These are phyloP conservation scores for Pseudogymnoascus sp. DNA, from an alignment of 2,329 filamentous ascomycete species.

Conservation along the genomic window DNA sequence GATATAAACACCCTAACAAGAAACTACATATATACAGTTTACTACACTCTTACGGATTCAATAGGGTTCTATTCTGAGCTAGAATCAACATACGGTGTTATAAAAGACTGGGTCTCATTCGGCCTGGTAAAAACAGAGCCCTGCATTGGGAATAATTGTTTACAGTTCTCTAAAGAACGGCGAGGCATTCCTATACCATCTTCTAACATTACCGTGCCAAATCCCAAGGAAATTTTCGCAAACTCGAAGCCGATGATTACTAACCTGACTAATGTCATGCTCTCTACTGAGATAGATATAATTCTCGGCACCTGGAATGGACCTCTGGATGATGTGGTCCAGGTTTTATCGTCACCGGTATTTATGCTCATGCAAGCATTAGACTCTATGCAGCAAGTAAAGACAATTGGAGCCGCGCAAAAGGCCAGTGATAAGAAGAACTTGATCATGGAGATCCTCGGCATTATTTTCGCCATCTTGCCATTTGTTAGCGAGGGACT, in stretches of 20 bases:
- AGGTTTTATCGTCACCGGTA: constrained; percentile 18
- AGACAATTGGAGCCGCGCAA: constrained; percentile 21
- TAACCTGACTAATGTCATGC: constrained; percentile 3
- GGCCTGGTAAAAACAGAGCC: no score
- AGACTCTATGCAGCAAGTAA: constrained; percentile 23
- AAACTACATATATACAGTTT: not conserved
- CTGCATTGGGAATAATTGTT: no score
- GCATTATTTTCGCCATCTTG: constrained; percentile 40
- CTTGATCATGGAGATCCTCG: constrained; percentile 30
- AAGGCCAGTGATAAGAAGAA: constrained; percentile 18
- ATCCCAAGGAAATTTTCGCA: constrained; percentile 16
- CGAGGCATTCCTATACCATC: not conserved
- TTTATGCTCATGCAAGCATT: constrained; percentile 25
- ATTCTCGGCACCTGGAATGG: constrained; percentile 4
- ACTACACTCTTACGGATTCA: not conserved
- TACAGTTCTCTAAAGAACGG: no score
- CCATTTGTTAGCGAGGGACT: constrained; percentile 36
- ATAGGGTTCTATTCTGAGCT: not conserved
- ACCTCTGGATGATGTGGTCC: constrained; percentile 10
- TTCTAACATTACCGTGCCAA: not conserved
- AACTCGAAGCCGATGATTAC: constrained; percentile 9
- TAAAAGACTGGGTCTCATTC: not conserved
- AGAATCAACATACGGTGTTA: not conserved
- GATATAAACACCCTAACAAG: constrained; percentile 7
- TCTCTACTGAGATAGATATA: constrained; percentile 9